Percentiles rank a stretch among this genome's conserved stretches.
Evolutionary conservation across 331 rosid species (phyloP).

Genomic region (Malus hybrid): DNA sequence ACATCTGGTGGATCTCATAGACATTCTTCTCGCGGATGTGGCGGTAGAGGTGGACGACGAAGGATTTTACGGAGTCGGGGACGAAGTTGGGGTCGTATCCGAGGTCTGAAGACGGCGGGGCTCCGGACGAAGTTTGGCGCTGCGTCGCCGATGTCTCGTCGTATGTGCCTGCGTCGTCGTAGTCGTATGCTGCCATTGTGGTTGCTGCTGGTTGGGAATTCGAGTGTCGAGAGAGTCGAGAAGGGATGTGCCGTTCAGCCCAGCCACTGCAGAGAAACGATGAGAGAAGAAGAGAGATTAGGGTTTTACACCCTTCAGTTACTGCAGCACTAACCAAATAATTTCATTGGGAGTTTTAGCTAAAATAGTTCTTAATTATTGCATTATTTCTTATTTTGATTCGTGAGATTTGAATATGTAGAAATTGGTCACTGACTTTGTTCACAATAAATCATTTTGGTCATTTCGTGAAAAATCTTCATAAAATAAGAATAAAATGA

Average conservation of each 20-base stretch:
- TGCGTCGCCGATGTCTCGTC: slow-evolving; percentile 32
- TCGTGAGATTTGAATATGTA: no score
- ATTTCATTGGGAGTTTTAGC: no score
- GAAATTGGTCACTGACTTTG: rapidly evolving
- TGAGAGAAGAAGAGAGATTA: neutral
- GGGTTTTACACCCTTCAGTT: slow-evolving; percentile 18
- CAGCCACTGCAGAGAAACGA: neutral
- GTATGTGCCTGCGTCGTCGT: slow-evolving; percentile 30
- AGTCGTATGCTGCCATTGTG: slow-evolving; percentile 45
- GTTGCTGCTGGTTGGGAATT: neutral
- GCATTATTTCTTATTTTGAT: no score
- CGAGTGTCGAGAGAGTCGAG: neutral
- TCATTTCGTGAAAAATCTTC: rapidly evolving
- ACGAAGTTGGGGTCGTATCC: slow-evolving; percentile 93
- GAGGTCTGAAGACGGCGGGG: slow-evolving; percentile 37
- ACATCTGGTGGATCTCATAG: slow-evolving; percentile 95
- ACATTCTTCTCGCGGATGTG: slow-evolving; percentile 96
- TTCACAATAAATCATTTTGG: rapidly evolving
- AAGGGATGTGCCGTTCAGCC: neutral
- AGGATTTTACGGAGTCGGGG: slow-evolving; percentile 77
- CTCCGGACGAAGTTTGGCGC: slow-evolving; percentile 20
- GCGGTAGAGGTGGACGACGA: slow-evolving; percentile 91
- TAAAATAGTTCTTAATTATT: no score
- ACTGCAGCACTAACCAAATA: neutral
- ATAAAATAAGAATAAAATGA: no score